Percentiles rank a stretch among this genome's conserved stretches.
phyloP scores from a whole-genome alignment of 164 flowering plant species.

The Saururus chinensis region DNA sequence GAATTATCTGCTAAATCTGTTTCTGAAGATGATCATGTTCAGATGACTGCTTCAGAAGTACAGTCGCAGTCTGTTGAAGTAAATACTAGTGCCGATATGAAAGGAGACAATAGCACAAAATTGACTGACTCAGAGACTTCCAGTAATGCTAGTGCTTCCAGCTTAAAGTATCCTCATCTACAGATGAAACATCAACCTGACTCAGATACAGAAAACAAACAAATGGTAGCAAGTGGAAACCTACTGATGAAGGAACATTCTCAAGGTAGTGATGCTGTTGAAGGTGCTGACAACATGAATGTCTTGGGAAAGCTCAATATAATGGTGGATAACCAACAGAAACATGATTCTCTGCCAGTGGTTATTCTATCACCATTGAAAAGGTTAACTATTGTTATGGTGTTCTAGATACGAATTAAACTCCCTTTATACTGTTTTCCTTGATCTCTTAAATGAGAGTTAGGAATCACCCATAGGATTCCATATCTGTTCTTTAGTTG shows the following conservation, averaged over 20 bases:
- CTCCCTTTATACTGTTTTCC: not conserved
- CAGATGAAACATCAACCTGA: constrained; percentile 3
- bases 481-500: too few relatives aligned
- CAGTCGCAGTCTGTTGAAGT: constrained; percentile 9
- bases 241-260: constrained; percentile 1
- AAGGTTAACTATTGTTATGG: constrained; percentile 15
- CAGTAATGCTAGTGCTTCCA: constrained; percentile 7
- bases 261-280: not conserved
- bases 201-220: not conserved
- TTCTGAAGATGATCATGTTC: constrained; percentile 9
- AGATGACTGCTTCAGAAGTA: constrained; percentile 16
- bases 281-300: not conserved
- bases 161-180: not conserved
- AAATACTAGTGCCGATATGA: constrained; percentile 11
- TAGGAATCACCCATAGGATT: too few relatives aligned
- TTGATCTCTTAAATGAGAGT: too few relatives aligned
- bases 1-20: constrained; percentile 15
- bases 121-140: constrained; percentile 1
- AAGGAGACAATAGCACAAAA: constrained; percentile 10
- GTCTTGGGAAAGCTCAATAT: not conserved
- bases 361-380: constrained; percentile 11
- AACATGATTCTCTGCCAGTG: constrained; percentile 9
- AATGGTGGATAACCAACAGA: not conserved
- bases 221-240: constrained; percentile 12
- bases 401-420: not conserved